Conservation (phyloP, 495 filamentous ascomycete species). For the Bathelium albidoporum region DNA sequence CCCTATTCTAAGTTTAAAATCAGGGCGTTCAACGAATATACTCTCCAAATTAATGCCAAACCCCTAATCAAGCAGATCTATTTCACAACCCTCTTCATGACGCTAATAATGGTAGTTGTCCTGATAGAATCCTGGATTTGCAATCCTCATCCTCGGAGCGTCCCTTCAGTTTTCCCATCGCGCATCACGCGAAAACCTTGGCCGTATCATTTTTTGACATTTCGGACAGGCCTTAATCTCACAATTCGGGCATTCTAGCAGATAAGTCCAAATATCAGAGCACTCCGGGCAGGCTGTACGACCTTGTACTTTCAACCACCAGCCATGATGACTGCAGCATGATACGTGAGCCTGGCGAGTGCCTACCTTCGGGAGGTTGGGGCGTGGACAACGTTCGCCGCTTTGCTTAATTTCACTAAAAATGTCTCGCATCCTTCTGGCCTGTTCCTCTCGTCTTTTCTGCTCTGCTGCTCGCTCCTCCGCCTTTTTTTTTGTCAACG, state of each 20-base stretch:
- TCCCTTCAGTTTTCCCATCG: too few species aligned
- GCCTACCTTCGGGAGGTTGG: neutral
- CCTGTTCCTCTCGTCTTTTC: too few species aligned
- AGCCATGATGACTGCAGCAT: conserved; percentile 23
- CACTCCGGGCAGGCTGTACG: conserved; percentile 18
- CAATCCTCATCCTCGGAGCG: neutral
- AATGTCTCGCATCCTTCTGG: neutral
- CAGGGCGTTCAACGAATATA: neutral
- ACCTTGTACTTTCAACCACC: conserved; percentile 25
- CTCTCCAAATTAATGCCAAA: neutral
- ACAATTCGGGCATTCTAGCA: conserved; percentile 26
- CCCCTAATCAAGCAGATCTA: neutral
- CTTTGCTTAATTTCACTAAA: neutral
- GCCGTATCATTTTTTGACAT: conserved; percentile 21
- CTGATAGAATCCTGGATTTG: neutral
- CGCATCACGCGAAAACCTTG: neutral
- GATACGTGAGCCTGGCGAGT: neutral
- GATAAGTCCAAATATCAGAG: conserved; percentile 20
- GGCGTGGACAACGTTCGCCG: neutral
- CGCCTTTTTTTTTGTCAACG: neutral
- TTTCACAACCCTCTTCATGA: neutral
- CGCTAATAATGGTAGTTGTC: neutral
- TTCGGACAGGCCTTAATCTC: conserved; percentile 21
- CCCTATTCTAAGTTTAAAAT: too few species aligned
- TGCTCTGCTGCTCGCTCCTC: too few species aligned